A percentile compares a stretch with the other conserved stretches of the same genome.
Evolutionary conservation across 2,329 filamentous ascomycete species (phyloP).

Genomic region (Paecilomyces dactylethromorphus): DNA sequence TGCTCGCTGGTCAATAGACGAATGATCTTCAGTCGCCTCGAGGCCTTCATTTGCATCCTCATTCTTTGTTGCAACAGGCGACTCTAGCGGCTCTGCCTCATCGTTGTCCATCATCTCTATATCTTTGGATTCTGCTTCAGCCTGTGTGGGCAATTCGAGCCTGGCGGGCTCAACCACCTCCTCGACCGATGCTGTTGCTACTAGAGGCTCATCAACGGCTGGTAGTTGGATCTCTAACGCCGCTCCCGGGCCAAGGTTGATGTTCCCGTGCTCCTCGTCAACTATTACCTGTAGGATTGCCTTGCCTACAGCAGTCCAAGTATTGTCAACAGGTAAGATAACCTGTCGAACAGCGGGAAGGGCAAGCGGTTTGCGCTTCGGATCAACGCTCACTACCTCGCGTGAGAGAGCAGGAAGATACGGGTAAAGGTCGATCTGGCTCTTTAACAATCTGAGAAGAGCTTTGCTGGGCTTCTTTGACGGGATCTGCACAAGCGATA

Average conservation of each 20-base stretch:
- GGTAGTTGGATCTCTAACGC: slow-evolving; percentile 39
- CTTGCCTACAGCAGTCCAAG: slow-evolving; percentile 45
- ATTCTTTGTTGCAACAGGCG: slow-evolving; percentile 3
- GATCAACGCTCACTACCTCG: slow-evolving; percentile 21
- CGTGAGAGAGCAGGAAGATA: slow-evolving; percentile 33
- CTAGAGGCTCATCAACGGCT: slow-evolving; percentile 15
- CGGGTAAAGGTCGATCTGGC: slow-evolving; percentile 49
- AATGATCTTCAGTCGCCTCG: slow-evolving; percentile 24
- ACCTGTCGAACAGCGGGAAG: slow-evolving; percentile 33
- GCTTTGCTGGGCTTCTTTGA: slow-evolving; percentile 45
- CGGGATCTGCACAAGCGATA: slow-evolving; percentile 49
- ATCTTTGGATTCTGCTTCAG: slow-evolving; percentile 3
- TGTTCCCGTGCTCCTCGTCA: slow-evolving; percentile 30
- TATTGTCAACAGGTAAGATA: slow-evolving; percentile 24
- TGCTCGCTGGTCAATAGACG: slow-evolving; percentile 27
- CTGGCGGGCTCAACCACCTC: slow-evolving; percentile 6
- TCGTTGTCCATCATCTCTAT: slow-evolving; percentile 11
- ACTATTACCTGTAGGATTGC: slow-evolving; percentile 39
- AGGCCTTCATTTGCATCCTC: slow-evolving; percentile 7
- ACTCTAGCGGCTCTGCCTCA: slow-evolving; percentile 5
- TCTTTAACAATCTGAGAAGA: slow-evolving; percentile 47
- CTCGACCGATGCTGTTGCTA: slow-evolving; percentile 6
- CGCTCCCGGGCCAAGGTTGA: slow-evolving; percentile 26
- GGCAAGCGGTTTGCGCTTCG: slow-evolving; percentile 27
- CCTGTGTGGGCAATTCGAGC: slow-evolving; percentile 4